Base-by-base conservation (phyloP, 257 asterid species). In the Jacaranda copaia region DNA sequence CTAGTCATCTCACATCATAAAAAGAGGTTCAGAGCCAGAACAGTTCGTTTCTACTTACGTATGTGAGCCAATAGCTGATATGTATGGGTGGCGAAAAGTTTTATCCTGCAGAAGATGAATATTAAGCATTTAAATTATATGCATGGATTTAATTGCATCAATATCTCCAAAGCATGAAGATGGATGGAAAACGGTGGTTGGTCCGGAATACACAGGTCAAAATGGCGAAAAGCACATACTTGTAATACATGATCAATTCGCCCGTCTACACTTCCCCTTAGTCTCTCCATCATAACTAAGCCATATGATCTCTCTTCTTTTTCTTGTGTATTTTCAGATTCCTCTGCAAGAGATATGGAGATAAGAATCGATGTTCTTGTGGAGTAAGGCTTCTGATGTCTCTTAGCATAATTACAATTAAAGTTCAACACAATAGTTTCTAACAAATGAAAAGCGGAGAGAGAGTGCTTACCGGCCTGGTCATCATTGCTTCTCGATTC, bases 161-260 rank as follows among this genome's bases (percentile, higher is more conserved):
- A 51, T 11, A 36, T 57, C 4, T 49, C 32, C 36, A 73, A 35
- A 6, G 51, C 61, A 59, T 5, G 43, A 52, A 45, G 73, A 73
- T 68, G 42, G 18, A 69, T 8, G 7, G 59, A 45, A 49, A 68
- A 51, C 9, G 15, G 67, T 66, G 16, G 65, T 65, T 32, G 35
- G 8, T 70, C 56, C 10, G 52, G 59, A 70, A 15, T 45, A 61
- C 64, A 25, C 12, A 3, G 38, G 46, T 8, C 74, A 56, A n/a
- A 38, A 70, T 6, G 49, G 57, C 1, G 18, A 7, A 57, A 70
- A 58, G 53, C 12, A 77, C 92, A 3, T 89, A 94, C 99, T 84
- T 95, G 99, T 86, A 96, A 83, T 60, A 88, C 89, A 81, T 96
- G 97, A 88, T 96, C 99, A 32, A 96, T 67, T 73, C 97, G 91